A percentile compares a stretch with the other conserved stretches of the same genome.
Evolutionary conservation across 306 rosid species (phyloP).

Genomic region (Lathyrus aphaca): DNA sequence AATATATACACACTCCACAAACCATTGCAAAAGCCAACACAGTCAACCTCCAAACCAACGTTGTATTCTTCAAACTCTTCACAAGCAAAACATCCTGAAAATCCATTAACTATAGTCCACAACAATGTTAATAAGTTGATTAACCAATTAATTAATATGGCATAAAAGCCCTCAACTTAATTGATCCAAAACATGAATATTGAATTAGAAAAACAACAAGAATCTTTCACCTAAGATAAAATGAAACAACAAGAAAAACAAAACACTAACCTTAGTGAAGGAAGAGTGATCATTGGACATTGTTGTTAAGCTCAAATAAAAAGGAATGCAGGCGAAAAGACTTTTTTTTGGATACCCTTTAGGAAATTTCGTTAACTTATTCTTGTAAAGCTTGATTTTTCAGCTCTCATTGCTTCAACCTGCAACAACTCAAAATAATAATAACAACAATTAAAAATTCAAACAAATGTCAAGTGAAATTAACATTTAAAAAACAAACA

Average conservation of each 20-base stretch:
- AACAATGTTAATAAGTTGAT: conserved; percentile 6
- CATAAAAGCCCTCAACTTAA: conserved; percentile 9
- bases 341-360: conserved; percentile 58
- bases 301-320: conserved; percentile 62
- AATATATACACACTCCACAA: conserved; percentile 88
- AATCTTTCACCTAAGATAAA: conserved; percentile 39
- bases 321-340: conserved; percentile 61
- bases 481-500: no score
- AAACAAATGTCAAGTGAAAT: no score
- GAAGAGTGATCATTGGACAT: conserved; percentile 84
- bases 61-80: conserved; percentile 75
- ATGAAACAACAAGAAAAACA: background rate
- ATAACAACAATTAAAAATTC: background rate
- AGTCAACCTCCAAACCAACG: conserved; percentile 74
- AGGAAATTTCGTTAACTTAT: conserved; percentile 12
- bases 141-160: background rate
- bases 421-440: conserved; percentile 1
- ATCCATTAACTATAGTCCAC: conserved; percentile 31
- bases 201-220: background rate
- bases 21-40: conserved; percentile 79
- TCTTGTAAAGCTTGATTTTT: conserved; percentile 40
- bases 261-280: conserved; percentile 70
- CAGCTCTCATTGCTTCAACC: conserved; percentile 47
- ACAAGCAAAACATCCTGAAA: conserved; percentile 60
- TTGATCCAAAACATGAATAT: conserved; percentile 31